These are phyloP conservation scores for Geranium rotundifolium DNA, from an alignment of 345 rosid genomes.

Conservation along the genomic window DNA sequence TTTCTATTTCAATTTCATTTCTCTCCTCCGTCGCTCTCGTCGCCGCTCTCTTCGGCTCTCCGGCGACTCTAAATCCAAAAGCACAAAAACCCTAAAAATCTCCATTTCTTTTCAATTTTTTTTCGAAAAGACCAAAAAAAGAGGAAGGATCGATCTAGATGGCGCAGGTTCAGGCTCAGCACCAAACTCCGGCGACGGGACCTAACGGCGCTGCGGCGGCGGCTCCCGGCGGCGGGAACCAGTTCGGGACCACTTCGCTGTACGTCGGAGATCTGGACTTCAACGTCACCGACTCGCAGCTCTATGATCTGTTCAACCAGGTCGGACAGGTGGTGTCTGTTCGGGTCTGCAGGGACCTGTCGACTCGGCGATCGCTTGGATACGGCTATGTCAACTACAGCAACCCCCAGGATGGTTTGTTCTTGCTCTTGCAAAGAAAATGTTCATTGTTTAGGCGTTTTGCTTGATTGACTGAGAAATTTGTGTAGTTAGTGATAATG, in stretches of 20 bases:
- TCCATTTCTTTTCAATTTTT: too few species aligned
- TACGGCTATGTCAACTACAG: slow-evolving; percentile 78
- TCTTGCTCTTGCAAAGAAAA: neutral
- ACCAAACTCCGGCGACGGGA: slow-evolving; percentile 15
- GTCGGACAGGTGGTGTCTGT: slow-evolving; percentile 73
- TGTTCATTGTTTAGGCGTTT: neutral
- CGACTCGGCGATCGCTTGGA: slow-evolving; percentile 66
- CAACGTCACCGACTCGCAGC: slow-evolving; percentile 60
- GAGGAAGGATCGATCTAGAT: slow-evolving; percentile 14
- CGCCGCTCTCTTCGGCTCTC: slow-evolving; percentile 11
- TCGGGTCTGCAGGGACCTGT: slow-evolving; percentile 74
- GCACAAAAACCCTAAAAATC: neutral
- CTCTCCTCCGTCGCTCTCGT: slow-evolving; percentile 15
- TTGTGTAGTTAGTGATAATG: neutral
- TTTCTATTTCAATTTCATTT: slow-evolving; percentile 3
- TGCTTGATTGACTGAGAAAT: neutral
- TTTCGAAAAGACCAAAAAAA: neutral
- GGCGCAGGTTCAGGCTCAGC: slow-evolving; percentile 80
- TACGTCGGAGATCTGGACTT: slow-evolving; percentile 81
- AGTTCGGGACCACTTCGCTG: slow-evolving; percentile 47
- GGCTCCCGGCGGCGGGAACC: slow-evolving; percentile 23
- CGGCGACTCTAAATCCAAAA: neutral
- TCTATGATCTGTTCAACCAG: slow-evolving; percentile 65
- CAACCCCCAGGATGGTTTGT: slow-evolving; percentile 66
- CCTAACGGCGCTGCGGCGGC: slow-evolving; percentile 27